These are phyloP conservation scores for Termitomyces sp. DNA, from an alignment of 768 basidiomycete species.

Conservation along the genomic window DNA sequence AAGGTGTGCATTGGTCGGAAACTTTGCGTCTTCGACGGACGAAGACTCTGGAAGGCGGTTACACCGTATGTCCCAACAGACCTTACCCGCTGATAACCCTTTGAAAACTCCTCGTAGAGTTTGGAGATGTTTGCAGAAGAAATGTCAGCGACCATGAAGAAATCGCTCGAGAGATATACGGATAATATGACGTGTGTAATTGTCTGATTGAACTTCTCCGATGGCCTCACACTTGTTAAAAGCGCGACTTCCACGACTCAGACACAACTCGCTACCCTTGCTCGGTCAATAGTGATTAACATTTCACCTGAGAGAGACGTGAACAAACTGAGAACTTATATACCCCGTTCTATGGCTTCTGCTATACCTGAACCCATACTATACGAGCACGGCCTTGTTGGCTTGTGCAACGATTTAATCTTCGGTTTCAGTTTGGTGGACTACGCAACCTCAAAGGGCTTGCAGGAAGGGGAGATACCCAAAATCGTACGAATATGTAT, in stretches of 20 bases:
- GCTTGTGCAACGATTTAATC: slow-evolving; percentile 82
- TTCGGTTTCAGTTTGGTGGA: slow-evolving; percentile 87
- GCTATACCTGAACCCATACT: slow-evolving; percentile 67
- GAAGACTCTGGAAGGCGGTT: slow-evolving; percentile 79
- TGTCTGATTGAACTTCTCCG: neutral
- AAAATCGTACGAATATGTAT: slow-evolving; percentile 80
- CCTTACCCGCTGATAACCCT: neutral
- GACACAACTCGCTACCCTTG: slow-evolving; percentile 66
- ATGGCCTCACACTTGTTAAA: neutral
- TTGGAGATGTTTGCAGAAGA: slow-evolving; percentile 77
- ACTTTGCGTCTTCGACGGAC: slow-evolving; percentile 77
- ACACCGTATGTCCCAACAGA: slow-evolving; percentile 47
- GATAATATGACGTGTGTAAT: slow-evolving; percentile 70
- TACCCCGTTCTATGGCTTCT: slow-evolving; percentile 57
- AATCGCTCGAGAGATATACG: slow-evolving; percentile 63
- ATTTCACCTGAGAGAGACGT: slow-evolving; percentile 73
- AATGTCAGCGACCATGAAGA: slow-evolving; percentile 57
- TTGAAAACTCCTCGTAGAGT: slow-evolving; percentile 43
- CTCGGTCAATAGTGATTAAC: slow-evolving; percentile 52
- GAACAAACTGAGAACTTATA: slow-evolving; percentile 45
- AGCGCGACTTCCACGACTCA: slow-evolving; percentile 79
- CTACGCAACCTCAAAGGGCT: slow-evolving; percentile 77
- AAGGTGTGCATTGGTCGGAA: slow-evolving; percentile 89
- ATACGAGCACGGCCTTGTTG: slow-evolving; percentile 76
- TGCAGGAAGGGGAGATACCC: slow-evolving; percentile 71